These are phyloP conservation scores for Theobroma cacao DNA, from an alignment of 345 rosid species.

Conservation along the genomic window DNA sequence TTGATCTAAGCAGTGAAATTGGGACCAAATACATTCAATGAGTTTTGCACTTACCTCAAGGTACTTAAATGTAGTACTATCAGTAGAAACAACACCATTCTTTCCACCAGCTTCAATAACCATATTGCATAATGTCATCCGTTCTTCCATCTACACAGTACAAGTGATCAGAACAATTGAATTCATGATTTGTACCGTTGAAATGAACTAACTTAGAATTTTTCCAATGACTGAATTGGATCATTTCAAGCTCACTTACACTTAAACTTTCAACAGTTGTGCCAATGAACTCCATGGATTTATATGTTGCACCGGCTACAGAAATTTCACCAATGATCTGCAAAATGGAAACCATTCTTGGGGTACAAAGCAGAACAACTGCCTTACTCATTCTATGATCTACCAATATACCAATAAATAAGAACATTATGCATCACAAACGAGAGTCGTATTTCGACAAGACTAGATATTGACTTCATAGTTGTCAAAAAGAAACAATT, in stretches of 20 bases:
- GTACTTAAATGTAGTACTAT: conserved; percentile 81
- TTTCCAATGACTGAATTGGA: not conserved
- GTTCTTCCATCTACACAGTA: conserved; percentile 84
- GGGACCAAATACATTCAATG: not conserved
- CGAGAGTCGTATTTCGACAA: not conserved
- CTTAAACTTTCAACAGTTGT: conserved; percentile 75
- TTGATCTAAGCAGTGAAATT: not conserved
- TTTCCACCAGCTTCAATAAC: conserved; percentile 98
- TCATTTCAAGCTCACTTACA: conserved; percentile 44
- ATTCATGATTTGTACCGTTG: not conserved
- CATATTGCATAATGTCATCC: conserved; percentile 98
- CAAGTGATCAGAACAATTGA: not conserved
- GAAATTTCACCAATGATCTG: conserved; percentile 98
- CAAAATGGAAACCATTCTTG: conserved; percentile 1
- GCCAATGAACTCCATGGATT: conserved; percentile 94
- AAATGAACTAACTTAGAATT: not conserved
- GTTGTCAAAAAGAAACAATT: not conserved
- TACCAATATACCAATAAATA: not conserved
- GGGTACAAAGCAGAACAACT: not conserved
- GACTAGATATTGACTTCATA: not conserved
- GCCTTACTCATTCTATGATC: not conserved
- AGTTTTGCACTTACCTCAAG: conserved; percentile 61
- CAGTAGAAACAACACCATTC: conserved; percentile 95
- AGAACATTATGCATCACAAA: not conserved
- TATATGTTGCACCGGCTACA: conserved; percentile 94